Conservation (phyloP, 768 basidiomycete genomes). For the Mycena chlorophos region DNA sequence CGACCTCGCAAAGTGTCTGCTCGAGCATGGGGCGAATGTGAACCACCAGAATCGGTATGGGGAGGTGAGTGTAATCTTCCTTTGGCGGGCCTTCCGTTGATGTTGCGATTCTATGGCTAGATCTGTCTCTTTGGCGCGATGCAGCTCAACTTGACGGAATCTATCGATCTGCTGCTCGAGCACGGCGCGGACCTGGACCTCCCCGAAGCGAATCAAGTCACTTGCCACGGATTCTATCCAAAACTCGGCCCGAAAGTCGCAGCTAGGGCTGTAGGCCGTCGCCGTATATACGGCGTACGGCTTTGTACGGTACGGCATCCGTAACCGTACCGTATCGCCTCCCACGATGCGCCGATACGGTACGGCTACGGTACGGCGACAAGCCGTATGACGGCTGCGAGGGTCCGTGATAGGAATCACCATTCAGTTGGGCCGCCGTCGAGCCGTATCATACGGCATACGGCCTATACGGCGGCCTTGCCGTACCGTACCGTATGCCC, state of each 20-base stretch:
- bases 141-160: conserved; percentile 21
- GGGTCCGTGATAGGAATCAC: too few relatives aligned
- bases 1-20: conserved; percentile 38
- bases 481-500: neutral
- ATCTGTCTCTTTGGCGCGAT: neutral
- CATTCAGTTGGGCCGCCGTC: too few relatives aligned
- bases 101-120: neutral
- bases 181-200: conserved; percentile 46
- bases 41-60: conserved; percentile 53
- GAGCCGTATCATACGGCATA: neutral
- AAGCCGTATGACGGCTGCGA: too few relatives aligned
- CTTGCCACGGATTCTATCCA: neutral
- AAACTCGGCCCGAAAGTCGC: neutral
- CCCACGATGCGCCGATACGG: neutral
- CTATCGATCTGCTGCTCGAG: conserved; percentile 48
- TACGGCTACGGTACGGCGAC: neutral
- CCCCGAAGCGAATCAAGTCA: conserved; percentile 28
- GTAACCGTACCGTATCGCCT: neutral
- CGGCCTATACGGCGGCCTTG: neutral
- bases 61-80: conserved; percentile 30
- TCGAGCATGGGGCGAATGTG: conserved; percentile 49
- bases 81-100: neutral
- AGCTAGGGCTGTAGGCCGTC: neutral
- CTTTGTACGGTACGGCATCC: neutral
- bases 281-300: neutral